phyloP scores from a whole-genome alignment of 257 asterid species.

The Mitragyna speciosa region DNA sequence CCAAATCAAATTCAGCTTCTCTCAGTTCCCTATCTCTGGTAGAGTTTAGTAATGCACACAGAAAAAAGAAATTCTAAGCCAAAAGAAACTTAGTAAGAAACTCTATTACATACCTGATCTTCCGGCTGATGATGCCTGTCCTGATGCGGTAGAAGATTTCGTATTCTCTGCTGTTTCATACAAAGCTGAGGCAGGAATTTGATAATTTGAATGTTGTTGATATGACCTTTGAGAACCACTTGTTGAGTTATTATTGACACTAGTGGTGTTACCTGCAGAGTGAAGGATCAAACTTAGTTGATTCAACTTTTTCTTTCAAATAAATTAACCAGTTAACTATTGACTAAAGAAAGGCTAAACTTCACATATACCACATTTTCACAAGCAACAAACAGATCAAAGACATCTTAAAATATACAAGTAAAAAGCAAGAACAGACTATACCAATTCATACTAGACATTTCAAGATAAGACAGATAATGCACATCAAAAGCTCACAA shows the following conservation, averaged over 20 bases:
- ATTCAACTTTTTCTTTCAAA: not conserved
- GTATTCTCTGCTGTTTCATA: constrained; percentile 51
- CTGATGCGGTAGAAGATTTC: constrained; percentile 38
- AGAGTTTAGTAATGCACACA: not conserved
- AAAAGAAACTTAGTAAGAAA: not conserved
- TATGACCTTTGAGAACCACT: constrained; percentile 50
- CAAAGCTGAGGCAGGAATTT: constrained; percentile 68
- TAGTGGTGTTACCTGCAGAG: constrained; percentile 33
- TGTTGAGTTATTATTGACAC: constrained; percentile 31
- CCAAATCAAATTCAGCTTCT: not conserved
- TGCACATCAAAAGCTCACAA: not conserved
- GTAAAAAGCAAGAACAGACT: not conserved
- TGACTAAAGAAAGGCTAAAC: not conserved
- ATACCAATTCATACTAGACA: not conserved
- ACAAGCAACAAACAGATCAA: not conserved
- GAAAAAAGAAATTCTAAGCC: not conserved
- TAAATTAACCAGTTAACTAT: not conserved
- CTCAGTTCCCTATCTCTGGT: not conserved
- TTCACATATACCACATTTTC: not conserved
- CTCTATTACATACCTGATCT: constrained; percentile 39
- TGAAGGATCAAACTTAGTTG: constrained; percentile 5
- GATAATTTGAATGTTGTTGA: constrained; percentile 55
- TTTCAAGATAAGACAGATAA: not conserved
- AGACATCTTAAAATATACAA: not conserved
- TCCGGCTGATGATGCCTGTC: constrained; percentile 41